Conservation (phyloP, 108 stramenopile species). For the Cyclostephanos tholiformis region DNA sequence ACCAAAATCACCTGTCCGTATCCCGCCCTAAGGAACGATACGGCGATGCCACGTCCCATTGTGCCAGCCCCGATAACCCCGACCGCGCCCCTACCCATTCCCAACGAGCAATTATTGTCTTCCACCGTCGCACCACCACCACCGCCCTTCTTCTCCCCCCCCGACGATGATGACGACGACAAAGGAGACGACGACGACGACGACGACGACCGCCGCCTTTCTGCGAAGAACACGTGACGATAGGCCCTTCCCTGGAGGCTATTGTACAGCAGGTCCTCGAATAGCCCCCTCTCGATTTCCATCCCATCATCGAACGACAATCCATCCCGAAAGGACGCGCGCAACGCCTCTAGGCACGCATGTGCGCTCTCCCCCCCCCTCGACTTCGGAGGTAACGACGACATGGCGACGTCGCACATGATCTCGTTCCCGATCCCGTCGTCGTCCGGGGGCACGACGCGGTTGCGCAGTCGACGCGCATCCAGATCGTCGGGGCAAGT, state of each 20-base stretch:
- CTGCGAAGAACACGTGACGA: slow-evolving; percentile 95
- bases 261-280: slow-evolving; percentile 65
- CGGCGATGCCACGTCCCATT: slow-evolving; percentile 97
- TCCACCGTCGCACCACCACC: neutral
- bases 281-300: slow-evolving; percentile 62
- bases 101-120: slow-evolving; percentile 7
- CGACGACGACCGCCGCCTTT: slow-evolving; percentile 76
- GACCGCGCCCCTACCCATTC: slow-evolving; percentile 40
- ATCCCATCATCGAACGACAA: slow-evolving; percentile 65
- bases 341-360: slow-evolving; percentile 78
- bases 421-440: slow-evolving; percentile 49
- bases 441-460: slow-evolving; percentile 44
- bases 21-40: slow-evolving; percentile 90
- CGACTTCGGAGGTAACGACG: slow-evolving; percentile 66
- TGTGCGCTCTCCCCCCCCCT: slow-evolving; percentile 76
- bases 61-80: slow-evolving; percentile 95
- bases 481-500: slow-evolving; percentile 53
- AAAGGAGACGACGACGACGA: slow-evolving; percentile 19
- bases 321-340: slow-evolving; percentile 59
- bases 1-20: slow-evolving; percentile 82
- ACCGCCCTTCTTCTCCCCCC: neutral
- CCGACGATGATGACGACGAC: too few species aligned
- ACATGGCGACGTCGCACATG: slow-evolving; percentile 62
- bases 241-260: slow-evolving; percentile 79
- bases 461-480: slow-evolving; percentile 52